phyloP scores from a whole-genome alignment of 106 monocot species.

The Apostasia ramifera region DNA sequence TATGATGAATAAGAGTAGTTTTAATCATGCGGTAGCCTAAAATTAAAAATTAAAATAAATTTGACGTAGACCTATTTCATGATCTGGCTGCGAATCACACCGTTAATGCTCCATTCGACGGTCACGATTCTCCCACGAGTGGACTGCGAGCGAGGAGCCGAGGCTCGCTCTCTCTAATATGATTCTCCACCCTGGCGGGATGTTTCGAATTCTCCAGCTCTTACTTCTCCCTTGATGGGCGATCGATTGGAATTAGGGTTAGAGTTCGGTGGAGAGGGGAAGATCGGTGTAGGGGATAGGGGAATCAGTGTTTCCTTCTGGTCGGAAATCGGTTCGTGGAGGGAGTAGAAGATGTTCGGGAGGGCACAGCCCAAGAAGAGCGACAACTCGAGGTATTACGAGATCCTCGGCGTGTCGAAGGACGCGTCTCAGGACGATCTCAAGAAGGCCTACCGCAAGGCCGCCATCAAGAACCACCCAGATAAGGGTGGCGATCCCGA shows the following conservation, averaged over 20 bases:
- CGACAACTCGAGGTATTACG: conserved; percentile 82
- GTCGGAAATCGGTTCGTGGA: background rate
- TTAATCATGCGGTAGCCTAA: no score
- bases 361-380: conserved; percentile 59
- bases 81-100: no score
- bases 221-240: no score
- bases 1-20: no score
- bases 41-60: no score
- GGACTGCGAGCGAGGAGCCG: no score
- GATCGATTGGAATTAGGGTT: background rate
- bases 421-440: conserved; percentile 82
- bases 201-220: no score
- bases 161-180: no score
- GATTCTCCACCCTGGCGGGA: no score
- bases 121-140: no score
- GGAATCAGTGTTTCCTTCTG: background rate
- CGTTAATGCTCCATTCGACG: no score
- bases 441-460: conserved; percentile 93
- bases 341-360: conserved; percentile 51
- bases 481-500: conserved; percentile 97
- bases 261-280: background rate
- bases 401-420: conserved; percentile 88
- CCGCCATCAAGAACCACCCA: conserved; percentile 97
- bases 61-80: no score
- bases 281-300: background rate